Evolutionary conservation across 2,329 filamentous ascomycete species (phyloP).

Genomic region (Triangularia verruculosa): DNA sequence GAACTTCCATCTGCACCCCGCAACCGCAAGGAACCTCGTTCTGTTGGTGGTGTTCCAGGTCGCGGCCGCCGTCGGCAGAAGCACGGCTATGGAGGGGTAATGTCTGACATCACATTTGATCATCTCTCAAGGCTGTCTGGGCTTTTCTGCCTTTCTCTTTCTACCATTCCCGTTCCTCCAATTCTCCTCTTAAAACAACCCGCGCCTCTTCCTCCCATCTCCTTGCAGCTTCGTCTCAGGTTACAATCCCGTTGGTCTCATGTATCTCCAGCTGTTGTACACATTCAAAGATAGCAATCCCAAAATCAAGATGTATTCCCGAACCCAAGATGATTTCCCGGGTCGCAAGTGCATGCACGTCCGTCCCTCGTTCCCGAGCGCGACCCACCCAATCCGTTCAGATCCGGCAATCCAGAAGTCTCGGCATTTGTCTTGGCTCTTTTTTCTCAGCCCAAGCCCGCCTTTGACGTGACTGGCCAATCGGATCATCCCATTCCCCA

Average conservation of each 20-base stretch:
- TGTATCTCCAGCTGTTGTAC: not conserved
- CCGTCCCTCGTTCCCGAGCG: slow-evolving; percentile 19
- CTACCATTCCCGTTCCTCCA: not conserved
- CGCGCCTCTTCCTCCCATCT: not conserved
- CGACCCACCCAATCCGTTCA: slow-evolving; percentile 2
- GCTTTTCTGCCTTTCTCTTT: not conserved
- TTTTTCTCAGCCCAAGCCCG: not conserved
- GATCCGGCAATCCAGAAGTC: slow-evolving; percentile 14
- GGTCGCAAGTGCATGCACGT: slow-evolving; percentile 17
- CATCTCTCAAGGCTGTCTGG: slow-evolving; percentile 5
- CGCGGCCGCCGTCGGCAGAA: slow-evolving; percentile 26
- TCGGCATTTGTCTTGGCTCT: slow-evolving; percentile 21
- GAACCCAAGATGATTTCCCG: slow-evolving; percentile 26
- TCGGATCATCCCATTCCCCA: slow-evolving; percentile 8
- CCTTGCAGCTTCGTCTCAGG: not conserved
- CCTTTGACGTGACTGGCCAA: slow-evolving; percentile 6
- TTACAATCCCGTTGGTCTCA: not conserved
- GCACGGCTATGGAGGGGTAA: slow-evolving; percentile 23
- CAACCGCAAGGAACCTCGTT: not conserved
- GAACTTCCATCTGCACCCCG: not conserved
- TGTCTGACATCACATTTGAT: slow-evolving; percentile 11
- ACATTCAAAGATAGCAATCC: not conserved
- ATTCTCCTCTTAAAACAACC: not conserved
- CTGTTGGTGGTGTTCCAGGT: not conserved
- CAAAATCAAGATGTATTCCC: not conserved